Evolutionary conservation across 2,329 filamentous ascomycete species (phyloP).

Genomic region (Laburnicola sp.): DNA sequence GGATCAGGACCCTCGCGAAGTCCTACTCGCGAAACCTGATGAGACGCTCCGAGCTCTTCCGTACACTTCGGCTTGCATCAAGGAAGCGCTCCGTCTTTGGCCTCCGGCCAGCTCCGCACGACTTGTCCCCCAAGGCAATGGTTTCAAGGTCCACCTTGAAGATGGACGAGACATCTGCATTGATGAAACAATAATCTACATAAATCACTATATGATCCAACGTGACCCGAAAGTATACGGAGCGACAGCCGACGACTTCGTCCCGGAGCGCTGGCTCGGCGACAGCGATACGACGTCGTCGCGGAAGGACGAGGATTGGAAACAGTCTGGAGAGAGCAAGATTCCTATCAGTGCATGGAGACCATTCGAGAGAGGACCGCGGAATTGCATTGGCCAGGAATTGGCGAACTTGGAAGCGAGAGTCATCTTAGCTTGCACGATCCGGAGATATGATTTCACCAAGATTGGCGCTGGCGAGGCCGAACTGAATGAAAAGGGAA

Average conservation of each 20-base stretch:
- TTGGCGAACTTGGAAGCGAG: constrained; percentile 56
- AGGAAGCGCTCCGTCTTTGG: constrained; percentile 50
- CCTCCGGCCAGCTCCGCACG: constrained; percentile 34
- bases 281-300: constrained; percentile 14
- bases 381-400: constrained; percentile 61
- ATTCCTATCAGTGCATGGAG: constrained; percentile 53
- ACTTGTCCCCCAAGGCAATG: constrained; percentile 14
- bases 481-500: constrained; percentile 27
- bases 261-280: constrained; percentile 21
- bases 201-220: constrained; percentile 22
- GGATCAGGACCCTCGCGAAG: neutral
- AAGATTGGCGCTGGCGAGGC: constrained; percentile 41
- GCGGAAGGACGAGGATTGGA: constrained; percentile 16
- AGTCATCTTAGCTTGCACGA: constrained; percentile 52
- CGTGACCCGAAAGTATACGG: constrained; percentile 22
- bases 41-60: constrained; percentile 35
- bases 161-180: constrained; percentile 13
- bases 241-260: constrained; percentile 25
- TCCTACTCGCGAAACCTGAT: constrained; percentile 14
- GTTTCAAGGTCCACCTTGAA: constrained; percentile 16
- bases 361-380: constrained; percentile 56
- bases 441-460: constrained; percentile 38
- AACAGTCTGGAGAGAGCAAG: constrained; percentile 15
- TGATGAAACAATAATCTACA: constrained; percentile 16
- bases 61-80: constrained; percentile 48